A percentile compares a stretch with the other conserved stretches of the same genome.
phyloP scores from a whole-genome alignment of 495 filamentous ascomycete species.

The Corynascus novoguineensis region DNA sequence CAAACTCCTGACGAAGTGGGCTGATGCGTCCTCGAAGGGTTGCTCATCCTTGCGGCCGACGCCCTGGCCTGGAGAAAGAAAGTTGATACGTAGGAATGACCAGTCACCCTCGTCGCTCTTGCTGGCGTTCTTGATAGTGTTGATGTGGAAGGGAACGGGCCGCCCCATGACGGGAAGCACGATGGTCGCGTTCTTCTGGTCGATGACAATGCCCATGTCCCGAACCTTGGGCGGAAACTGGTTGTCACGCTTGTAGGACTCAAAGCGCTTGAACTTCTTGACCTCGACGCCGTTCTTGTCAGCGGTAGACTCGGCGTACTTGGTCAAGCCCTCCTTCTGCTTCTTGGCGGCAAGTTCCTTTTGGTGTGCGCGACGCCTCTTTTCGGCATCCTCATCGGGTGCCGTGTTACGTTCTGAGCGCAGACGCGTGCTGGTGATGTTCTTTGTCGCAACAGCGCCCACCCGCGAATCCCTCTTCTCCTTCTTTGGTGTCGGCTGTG shows the following conservation, averaged over 20 bases:
- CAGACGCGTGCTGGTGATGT: constrained; percentile 88
- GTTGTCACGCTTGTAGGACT: constrained; percentile 98
- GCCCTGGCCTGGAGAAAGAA: constrained; percentile 93
- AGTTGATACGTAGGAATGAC: constrained; percentile 92
- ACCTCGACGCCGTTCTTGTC: constrained; percentile 84
- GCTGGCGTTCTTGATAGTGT: constrained; percentile 97
- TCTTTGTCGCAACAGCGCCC: constrained; percentile 78
- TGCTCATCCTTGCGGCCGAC: constrained; percentile 97
- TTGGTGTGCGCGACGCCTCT: constrained; percentile 82
- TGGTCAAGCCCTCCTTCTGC: constrained; percentile 76
- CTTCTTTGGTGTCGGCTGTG: constrained; percentile 61
- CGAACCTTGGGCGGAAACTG: constrained; percentile 79
- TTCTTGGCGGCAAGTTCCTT: constrained; percentile 84
- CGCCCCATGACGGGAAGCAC: constrained; percentile 95
- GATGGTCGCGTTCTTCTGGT: constrained; percentile 82
- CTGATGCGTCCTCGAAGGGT: constrained; percentile 92
- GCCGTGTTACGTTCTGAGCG: constrained; percentile 83
- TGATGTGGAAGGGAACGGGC: constrained; percentile 97
- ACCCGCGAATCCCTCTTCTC: constrained; percentile 75
- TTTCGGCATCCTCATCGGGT: constrained; percentile 84
- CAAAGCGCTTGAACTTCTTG: constrained; percentile 97
- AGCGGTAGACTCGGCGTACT: constrained; percentile 73
- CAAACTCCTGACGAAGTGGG: constrained; percentile 91
- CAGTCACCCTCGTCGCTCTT: constrained; percentile 93
- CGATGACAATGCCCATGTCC: constrained; percentile 82